Conservation (phyloP, 179 eudicot genomes). For the Spinacia oleracea region DNA sequence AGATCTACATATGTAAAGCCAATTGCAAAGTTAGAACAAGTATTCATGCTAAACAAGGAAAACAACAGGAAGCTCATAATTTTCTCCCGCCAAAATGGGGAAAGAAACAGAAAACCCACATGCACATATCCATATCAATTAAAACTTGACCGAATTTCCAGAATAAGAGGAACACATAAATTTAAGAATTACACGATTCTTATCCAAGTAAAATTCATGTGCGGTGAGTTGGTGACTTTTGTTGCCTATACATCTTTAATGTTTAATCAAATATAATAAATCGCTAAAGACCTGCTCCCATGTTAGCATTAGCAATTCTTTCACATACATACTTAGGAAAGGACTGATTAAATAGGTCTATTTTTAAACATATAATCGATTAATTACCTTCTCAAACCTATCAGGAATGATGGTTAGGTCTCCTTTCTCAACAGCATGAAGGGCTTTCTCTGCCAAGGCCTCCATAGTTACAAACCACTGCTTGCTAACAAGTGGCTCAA, state of each 20-base stretch:
- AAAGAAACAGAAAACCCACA: background rate
- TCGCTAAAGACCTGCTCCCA: background rate
- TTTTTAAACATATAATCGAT: background rate
- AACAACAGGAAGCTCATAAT: background rate
- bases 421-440: conserved; percentile 78
- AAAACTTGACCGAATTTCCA: background rate
- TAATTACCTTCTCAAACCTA: conserved; percentile 90
- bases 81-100: background rate
- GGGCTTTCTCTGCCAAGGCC: conserved; percentile 88
- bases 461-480: conserved; percentile 99
- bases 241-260: background rate
- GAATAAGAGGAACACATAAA: background rate
- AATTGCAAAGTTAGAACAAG: conserved; percentile 30
- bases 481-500: conserved; percentile 95
- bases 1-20: conserved; percentile 52
- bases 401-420: conserved; percentile 86
- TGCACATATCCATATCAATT: background rate
- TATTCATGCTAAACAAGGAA: background rate
- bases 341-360: background rate
- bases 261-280: background rate
- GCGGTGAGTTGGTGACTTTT: background rate
- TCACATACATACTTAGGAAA: background rate
- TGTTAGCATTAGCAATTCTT: background rate
- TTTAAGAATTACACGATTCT: background rate
- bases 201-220: background rate